phyloP scores from a whole-genome alignment of 2,329 filamentous ascomycete species.

The Penicillium sp. region DNA sequence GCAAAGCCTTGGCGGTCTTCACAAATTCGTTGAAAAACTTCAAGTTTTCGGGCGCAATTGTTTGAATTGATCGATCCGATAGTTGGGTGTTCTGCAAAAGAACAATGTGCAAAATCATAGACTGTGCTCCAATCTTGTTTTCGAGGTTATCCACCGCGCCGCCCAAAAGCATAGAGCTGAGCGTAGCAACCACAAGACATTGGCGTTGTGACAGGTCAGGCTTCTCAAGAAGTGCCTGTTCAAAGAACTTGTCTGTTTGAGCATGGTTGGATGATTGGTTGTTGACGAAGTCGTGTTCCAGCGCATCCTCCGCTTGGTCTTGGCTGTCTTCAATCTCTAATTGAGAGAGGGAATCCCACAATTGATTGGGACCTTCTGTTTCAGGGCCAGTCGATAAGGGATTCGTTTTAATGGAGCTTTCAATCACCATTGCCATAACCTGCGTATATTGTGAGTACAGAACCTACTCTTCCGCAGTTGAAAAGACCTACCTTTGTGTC shows the following conservation, averaged over 20 bases:
- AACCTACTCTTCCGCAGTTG: not conserved
- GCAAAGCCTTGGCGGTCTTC: slow-evolving; percentile 32
- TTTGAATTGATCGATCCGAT: slow-evolving; percentile 13
- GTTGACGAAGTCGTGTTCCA: not conserved
- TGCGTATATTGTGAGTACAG: slow-evolving; percentile 5
- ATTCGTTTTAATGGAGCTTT: slow-evolving; percentile 11
- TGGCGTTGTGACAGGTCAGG: slow-evolving; percentile 21
- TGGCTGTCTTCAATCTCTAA: not conserved
- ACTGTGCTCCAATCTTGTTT: slow-evolving; percentile 1
- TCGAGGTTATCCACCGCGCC: not conserved
- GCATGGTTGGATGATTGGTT: not conserved
- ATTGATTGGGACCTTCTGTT: not conserved
- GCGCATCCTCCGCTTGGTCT: not conserved
- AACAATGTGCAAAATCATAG: slow-evolving; percentile 22
- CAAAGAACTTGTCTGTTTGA: not conserved
- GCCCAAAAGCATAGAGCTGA: slow-evolving; percentile 15
- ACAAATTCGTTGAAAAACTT: slow-evolving; percentile 38
- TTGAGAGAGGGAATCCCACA: not conserved
- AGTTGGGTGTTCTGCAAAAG: slow-evolving; percentile 22
- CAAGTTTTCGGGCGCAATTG: not conserved
- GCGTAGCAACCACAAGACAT: slow-evolving; percentile 14
- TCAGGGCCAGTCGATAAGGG: not conserved
- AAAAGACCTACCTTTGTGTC: slow-evolving; percentile 57
- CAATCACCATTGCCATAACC: slow-evolving; percentile 22
- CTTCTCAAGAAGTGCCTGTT: slow-evolving; percentile 1